phyloP scores from a whole-genome alignment of 2,329 filamentous ascomycete species.

The Fusarium sp. region DNA sequence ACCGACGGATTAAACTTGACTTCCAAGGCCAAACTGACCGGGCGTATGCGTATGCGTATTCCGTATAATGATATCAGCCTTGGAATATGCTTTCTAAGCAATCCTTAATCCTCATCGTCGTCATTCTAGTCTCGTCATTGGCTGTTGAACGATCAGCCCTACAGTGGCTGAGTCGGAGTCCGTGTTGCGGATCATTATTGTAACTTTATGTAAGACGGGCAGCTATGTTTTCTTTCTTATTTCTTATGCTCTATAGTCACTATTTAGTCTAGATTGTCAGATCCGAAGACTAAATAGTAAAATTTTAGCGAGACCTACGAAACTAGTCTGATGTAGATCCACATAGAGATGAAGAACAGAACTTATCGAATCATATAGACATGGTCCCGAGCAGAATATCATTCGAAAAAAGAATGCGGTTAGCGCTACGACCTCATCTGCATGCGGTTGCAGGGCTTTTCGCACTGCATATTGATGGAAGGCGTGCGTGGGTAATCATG shows the following conservation, averaged over 20 bases:
- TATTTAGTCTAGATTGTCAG: not conserved
- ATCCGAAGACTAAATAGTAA: not conserved
- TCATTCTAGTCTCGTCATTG: slow-evolving; percentile 2
- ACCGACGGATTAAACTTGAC: too few species aligned
- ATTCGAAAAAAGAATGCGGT: slow-evolving; percentile 3
- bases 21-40: slow-evolving; percentile 9
- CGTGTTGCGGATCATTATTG: not conserved
- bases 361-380: slow-evolving; percentile 6
- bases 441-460: slow-evolving; percentile 10
- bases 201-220: slow-evolving; percentile 1
- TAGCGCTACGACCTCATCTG: not conserved
- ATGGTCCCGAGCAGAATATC: not conserved
- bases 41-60: slow-evolving; percentile 8
- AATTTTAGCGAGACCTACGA: not conserved
- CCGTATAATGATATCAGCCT: not conserved
- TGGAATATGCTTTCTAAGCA: not conserved
- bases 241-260: too few species aligned
- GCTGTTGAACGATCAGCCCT: slow-evolving; percentile 32
- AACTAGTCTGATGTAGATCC: slow-evolving; percentile 5
- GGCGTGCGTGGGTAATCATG: slow-evolving; percentile 9
- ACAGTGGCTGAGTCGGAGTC: slow-evolving; percentile 29
- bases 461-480: slow-evolving; percentile 1
- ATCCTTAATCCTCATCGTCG: not conserved
- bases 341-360: not conserved
- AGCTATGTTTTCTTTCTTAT: not conserved